These are phyloP conservation scores for Rosa hybrid DNA, from an alignment of 331 rosid genomes.

Conservation along the genomic window DNA sequence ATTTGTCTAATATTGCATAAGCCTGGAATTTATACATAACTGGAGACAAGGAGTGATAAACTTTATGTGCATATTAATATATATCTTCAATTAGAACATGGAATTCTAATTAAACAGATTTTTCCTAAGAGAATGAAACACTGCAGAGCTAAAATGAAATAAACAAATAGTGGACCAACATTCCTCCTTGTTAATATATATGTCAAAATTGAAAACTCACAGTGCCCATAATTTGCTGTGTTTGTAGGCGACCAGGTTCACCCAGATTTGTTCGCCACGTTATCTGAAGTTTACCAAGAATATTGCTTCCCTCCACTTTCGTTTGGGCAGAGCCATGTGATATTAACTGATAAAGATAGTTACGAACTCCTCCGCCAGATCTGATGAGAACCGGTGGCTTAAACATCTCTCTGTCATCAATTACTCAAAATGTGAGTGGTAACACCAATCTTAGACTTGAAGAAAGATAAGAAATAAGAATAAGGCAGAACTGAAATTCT, in stretches of 20 bases:
- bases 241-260: slow-evolving; percentile 96
- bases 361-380: slow-evolving; percentile 92
- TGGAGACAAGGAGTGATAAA: neutral
- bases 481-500: neutral
- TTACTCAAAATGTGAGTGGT: slow-evolving; percentile 13
- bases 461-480: slow-evolving; percentile 20
- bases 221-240: slow-evolving; percentile 95
- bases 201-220: slow-evolving; percentile 51
- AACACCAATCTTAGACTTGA: neutral
- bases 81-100: neutral
- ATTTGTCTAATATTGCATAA: neutral
- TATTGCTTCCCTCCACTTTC: slow-evolving; percentile 91
- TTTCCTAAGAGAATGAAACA: neutral
- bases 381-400: slow-evolving; percentile 71
- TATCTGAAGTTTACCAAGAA: slow-evolving; percentile 97
- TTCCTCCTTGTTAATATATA: neutral
- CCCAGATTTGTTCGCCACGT: slow-evolving; percentile 99
- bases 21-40: neutral
- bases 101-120: neutral
- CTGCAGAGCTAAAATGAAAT: neutral
- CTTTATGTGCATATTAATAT: neutral
- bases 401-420: slow-evolving; percentile 65
- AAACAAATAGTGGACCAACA: neutral
- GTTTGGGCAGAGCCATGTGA: slow-evolving; percentile 50
- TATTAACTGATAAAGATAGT: slow-evolving; percentile 85